These are phyloP conservation scores for Magnusiomyces magnusii DNA, from an alignment of 1,139 yeast species.

Conservation along the genomic window DNA sequence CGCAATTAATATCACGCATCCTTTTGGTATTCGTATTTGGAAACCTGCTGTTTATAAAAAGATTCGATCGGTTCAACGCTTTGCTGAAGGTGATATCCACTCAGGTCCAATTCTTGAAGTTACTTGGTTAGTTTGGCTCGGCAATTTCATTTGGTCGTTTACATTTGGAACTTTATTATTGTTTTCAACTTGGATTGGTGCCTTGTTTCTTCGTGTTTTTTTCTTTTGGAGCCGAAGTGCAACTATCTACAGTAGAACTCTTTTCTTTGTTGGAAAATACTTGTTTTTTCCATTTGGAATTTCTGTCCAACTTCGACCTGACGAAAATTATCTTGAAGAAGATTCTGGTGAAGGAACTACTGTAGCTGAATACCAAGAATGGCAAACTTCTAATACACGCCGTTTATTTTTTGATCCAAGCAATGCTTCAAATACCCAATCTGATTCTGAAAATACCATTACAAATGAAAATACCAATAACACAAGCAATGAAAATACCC, in stretches of 20 bases:
- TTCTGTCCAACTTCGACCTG: conserved; percentile 69
- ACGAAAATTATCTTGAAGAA: conserved; percentile 73
- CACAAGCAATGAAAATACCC: conserved; percentile 1
- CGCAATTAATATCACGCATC: conserved; percentile 94
- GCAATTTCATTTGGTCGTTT: conserved; percentile 71
- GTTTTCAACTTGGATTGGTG: conserved; percentile 48
- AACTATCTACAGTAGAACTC: conserved; percentile 50
- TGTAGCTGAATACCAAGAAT: conserved; percentile 73
- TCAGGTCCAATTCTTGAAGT: conserved; percentile 55
- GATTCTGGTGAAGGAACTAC: conserved; percentile 88
- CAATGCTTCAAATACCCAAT: neutral
- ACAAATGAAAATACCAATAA: neutral
- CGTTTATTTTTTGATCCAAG: conserved; percentile 57
- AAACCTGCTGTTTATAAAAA: conserved; percentile 95
- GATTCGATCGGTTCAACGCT: conserved; percentile 79
- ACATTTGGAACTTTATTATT: conserved; percentile 63
- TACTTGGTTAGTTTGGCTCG: conserved; percentile 54
- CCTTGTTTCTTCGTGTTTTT: conserved; percentile 36
- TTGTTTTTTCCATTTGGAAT: conserved; percentile 84
- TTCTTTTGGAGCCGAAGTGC: conserved; percentile 37
- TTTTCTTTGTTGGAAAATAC: conserved; percentile 60
- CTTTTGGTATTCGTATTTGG: conserved; percentile 98
- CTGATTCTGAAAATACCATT: neutral
- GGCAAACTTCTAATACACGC: conserved; percentile 78
- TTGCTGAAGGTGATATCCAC: conserved; percentile 93